These are phyloP conservation scores for Spizellomyces punctatus DNA, from an alignment of 192 early-diverging fungal species.

Conservation along the genomic window DNA sequence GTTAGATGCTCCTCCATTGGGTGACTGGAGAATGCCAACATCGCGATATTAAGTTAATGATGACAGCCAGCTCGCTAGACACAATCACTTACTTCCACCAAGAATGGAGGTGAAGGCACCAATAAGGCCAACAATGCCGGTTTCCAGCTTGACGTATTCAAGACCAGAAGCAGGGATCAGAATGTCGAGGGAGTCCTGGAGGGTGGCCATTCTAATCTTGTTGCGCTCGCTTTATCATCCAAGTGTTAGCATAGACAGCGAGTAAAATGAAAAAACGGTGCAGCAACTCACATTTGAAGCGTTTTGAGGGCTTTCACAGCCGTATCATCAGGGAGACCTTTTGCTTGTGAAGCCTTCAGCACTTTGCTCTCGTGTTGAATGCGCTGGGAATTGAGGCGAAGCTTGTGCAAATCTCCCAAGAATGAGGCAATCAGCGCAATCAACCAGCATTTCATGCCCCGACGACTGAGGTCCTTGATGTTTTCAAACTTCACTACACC, in stretches of 20 bases:
- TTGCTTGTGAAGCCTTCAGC: conserved; percentile 15
- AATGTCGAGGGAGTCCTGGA: conserved; percentile 73
- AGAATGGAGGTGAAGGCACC: conserved; percentile 74
- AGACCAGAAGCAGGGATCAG: conserved; percentile 69
- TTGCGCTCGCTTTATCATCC: conserved; percentile 51
- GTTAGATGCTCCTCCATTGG: neutral
- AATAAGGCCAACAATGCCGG: conserved; percentile 70
- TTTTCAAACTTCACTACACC: conserved; percentile 65
- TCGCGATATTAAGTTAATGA: no score
- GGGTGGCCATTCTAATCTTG: conserved; percentile 46
- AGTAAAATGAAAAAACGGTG: no score
- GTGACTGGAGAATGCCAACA: neutral
- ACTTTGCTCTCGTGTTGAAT: conserved; percentile 39
- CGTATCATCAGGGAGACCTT: conserved; percentile 28
- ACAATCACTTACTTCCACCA: conserved; percentile 48
- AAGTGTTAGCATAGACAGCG: no score
- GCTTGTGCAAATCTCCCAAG: conserved; percentile 65
- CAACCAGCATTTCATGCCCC: conserved; percentile 71
- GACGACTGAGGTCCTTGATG: conserved; percentile 62
- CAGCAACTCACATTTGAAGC: conserved; percentile 10
- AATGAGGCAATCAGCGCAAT: conserved; percentile 64
- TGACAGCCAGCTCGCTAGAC: no score
- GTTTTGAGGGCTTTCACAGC: conserved; percentile 32
- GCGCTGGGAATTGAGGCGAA: conserved; percentile 55
- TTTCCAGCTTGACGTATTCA: conserved; percentile 66